These are phyloP conservation scores for Jaminaea rosea DNA, from an alignment of 1,284 basidiomycete genomes.

Conservation along the genomic window DNA sequence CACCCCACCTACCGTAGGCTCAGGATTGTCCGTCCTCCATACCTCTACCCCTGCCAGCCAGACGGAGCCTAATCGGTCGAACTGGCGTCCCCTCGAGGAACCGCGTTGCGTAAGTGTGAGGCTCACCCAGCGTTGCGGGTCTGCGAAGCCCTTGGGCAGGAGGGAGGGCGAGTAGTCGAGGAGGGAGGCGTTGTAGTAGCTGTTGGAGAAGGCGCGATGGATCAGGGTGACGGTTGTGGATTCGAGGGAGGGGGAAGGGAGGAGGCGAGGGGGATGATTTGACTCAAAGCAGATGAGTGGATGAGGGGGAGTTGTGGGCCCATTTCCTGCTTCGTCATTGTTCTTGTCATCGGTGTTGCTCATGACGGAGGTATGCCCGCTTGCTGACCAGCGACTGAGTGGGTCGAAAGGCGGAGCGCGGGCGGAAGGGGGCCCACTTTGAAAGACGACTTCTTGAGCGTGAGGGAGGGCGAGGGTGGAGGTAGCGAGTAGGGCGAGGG, in stretches of 20 bases:
- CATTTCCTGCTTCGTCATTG: too few relatives aligned
- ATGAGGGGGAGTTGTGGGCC: too few relatives aligned
- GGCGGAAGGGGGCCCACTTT: too few relatives aligned
- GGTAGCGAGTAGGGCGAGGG: too few relatives aligned
- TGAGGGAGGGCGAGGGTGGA: too few relatives aligned
- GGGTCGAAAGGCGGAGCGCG: too few relatives aligned
- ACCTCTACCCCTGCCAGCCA: constrained; percentile 26
- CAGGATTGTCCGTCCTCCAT: constrained; percentile 27
- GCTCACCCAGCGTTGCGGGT: constrained; percentile 15
- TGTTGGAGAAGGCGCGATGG: constrained; percentile 19
- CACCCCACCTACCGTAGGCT: constrained; percentile 15
- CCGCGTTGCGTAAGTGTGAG: constrained; percentile 18
- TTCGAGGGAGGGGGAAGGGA: not conserved
- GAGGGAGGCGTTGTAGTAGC: constrained; percentile 18
- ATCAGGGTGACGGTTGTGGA: constrained; percentile 12
- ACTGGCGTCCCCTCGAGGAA: constrained; percentile 19
- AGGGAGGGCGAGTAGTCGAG: constrained; percentile 10
- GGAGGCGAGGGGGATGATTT: constrained; percentile 6
- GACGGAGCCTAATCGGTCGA: constrained; percentile 24
- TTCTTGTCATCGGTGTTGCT: too few relatives aligned
- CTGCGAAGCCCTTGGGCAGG: constrained; percentile 10
- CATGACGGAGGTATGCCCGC: too few relatives aligned
- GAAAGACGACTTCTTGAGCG: too few relatives aligned
- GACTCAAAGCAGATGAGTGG: constrained; percentile 7
- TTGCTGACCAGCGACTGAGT: too few relatives aligned